Base-by-base conservation (phyloP, 2,329 filamentous ascomycete genomes). In the Alternaria sp. region DNA sequence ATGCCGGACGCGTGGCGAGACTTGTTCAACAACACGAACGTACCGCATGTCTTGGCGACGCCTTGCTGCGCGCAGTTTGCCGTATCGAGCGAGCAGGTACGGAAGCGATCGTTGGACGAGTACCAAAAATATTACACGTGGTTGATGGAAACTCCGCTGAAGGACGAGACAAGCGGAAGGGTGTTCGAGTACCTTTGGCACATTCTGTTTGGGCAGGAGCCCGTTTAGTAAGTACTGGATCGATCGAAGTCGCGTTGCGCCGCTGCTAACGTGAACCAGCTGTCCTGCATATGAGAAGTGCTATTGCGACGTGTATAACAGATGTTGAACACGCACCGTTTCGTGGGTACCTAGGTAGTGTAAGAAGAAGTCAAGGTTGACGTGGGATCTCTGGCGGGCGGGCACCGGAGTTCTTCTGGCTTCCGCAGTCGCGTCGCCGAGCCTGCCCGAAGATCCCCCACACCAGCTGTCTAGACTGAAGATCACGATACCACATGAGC, bases 51-150 rank as follows among this genome's bases (percentile, higher is more conserved):
- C 19, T 79, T 86, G 6, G 84, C 81, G 1, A 80, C 81, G 3
- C 80, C 81, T 13, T 86, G 84, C 67, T 86, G 77, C 66, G 74
- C 75, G 11, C 73, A 80, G 40, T 80, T 80, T 61, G 78, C 78
- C 6, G 78, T 80, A 10, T 73, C 68, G n/a, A 66, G 65, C 17
- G 63, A 67, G 25, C 73, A 78, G 60, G 66, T 80, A 9, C 59
- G 62, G 50, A 64, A 70, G 57, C 59, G 72, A 30, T 54, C 69
- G 32, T 62, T 73, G 61, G 59, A 66, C 13, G 74, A 77, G 15
- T 80, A 80, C 58, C 57, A 65, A 60, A 60, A 60, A 26, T 73
- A 59, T 40, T 69, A 69, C 36, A 65, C 61, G 7, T 77, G 73
- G 70, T 46, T 75, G 46, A 58, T 70, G 66, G 43, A 71, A 46